A percentile compares a stretch with the other conserved stretches of the same genome.
Evolutionary conservation across 306 rosid genomes (phyloP).

Genomic region (Castanea crenata): DNA sequence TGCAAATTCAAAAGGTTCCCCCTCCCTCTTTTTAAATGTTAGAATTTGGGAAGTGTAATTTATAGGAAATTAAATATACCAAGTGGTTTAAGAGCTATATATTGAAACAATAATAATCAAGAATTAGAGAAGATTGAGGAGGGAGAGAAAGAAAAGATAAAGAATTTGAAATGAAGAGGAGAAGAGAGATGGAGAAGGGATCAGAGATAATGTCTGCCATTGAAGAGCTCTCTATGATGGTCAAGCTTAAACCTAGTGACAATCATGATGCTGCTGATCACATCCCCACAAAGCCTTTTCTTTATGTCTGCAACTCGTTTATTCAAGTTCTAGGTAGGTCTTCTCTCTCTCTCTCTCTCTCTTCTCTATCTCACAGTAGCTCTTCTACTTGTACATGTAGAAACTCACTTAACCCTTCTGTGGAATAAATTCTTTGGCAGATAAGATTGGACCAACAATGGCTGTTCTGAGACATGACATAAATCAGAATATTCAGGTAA

Average conservation of each 20-base stretch:
- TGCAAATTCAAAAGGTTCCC: background rate
- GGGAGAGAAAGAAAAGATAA: background rate
- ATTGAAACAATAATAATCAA: background rate
- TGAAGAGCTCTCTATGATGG: conserved; percentile 56
- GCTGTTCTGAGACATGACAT: conserved; percentile 83
- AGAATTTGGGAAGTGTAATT: background rate
- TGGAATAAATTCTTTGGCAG: conserved; percentile 40
- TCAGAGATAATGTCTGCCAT: conserved; percentile 70
- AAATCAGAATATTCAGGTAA: conserved; percentile 78
- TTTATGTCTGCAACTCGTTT: conserved; percentile 58
- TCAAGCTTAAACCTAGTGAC: conserved; percentile 34
- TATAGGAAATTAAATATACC: conserved; percentile 7
- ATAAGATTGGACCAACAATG: conserved; percentile 96
- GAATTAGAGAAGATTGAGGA: background rate
- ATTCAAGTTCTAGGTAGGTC: conserved; percentile 81
- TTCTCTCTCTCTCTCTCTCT: conserved; percentile 18
- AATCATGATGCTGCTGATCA: conserved; percentile 28
- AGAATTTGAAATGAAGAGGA: conserved; percentile 41
- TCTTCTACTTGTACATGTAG: conserved; percentile 18
- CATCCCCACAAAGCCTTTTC: conserved; percentile 74
- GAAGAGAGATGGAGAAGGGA: conserved; percentile 49
- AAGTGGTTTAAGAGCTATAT: conserved; percentile 7
- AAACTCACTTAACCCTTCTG: conserved; percentile 16
- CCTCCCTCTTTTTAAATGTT: background rate
- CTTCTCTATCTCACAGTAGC: conserved; percentile 9